Conservation (phyloP, 192 early-diverging fungal genomes). For the Gonapodya prolifera region DNA sequence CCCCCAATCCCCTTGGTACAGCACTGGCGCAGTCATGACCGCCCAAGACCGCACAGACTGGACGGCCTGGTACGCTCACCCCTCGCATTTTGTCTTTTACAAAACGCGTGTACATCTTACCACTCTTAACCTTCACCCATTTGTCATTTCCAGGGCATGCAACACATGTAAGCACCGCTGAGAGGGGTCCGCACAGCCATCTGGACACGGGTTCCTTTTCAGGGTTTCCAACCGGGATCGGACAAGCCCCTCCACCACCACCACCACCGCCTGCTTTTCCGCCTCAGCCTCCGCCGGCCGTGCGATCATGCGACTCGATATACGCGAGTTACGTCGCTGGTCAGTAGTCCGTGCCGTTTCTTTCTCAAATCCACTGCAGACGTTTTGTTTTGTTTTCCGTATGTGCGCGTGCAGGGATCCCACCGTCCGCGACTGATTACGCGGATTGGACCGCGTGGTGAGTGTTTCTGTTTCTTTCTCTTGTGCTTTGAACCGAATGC, state of each 20-base stretch:
- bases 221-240: neutral
- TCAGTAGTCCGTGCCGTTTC: neutral
- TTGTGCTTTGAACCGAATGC: neutral
- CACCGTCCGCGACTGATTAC: neutral
- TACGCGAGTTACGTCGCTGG: neutral
- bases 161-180: neutral
- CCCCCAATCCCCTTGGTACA: neutral
- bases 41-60: neutral
- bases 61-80: neutral
- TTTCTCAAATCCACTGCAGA: neutral
- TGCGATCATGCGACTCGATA: neutral
- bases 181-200: neutral
- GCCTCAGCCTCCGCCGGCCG: neutral
- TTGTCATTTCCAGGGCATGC: neutral
- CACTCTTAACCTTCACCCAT: neutral
- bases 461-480: neutral
- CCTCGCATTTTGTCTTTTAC: neutral
- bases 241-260: neutral
- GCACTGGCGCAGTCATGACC: neutral
- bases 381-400: neutral
- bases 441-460: neutral
- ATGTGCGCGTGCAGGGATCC: no score
- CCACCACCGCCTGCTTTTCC: neutral
- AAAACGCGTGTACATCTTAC: neutral
- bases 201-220: neutral